Evolutionary conservation across 305 asterid genomes (phyloP).

Genomic region (Fraxinus sp.): DNA sequence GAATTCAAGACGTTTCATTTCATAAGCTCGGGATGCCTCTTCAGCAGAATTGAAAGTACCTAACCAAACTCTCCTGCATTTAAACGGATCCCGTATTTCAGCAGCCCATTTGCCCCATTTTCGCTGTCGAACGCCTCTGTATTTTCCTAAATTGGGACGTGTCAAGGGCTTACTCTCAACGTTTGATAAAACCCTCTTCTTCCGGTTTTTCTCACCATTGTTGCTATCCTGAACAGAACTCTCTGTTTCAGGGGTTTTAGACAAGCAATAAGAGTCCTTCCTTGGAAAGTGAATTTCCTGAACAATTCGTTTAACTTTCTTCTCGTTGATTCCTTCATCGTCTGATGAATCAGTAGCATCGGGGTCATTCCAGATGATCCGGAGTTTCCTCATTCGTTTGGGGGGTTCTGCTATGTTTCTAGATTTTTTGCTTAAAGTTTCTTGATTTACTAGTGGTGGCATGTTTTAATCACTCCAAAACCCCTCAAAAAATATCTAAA

Average conservation of each 20-base stretch:
- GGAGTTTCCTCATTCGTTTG: conserved; percentile 42
- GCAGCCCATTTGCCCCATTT: conserved; percentile 76
- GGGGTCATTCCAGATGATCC: conserved; percentile 68
- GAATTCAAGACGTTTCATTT: conserved; percentile 41
- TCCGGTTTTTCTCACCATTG: conserved; percentile 28
- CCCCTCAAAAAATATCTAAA: conserved; percentile 27
- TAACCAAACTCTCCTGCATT: conserved; percentile 48
- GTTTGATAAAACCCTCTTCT: conserved; percentile 7
- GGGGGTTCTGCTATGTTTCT: conserved; percentile 26
- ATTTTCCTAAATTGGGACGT: conserved; percentile 18
- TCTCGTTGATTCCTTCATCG: conserved; percentile 28
- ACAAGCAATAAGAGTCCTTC: neutral
- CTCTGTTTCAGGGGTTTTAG: conserved; percentile 25
- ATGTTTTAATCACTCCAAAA: conserved; percentile 26
- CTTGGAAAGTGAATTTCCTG: conserved; percentile 45
- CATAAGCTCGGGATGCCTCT: conserved; percentile 58
- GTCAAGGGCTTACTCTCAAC: conserved; percentile 1
- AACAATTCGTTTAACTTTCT: conserved; percentile 48
- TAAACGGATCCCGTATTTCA: conserved; percentile 48
- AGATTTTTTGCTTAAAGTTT: conserved; percentile 26
- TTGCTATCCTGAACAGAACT: conserved; percentile 41
- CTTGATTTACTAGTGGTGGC: conserved; percentile 27
- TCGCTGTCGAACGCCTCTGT: conserved; percentile 52
- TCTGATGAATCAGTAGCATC: conserved; percentile 57
- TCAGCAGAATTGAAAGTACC: conserved; percentile 53